Conservation (phyloP, 768 basidiomycete genomes). For the Lactarius deliciosus region DNA sequence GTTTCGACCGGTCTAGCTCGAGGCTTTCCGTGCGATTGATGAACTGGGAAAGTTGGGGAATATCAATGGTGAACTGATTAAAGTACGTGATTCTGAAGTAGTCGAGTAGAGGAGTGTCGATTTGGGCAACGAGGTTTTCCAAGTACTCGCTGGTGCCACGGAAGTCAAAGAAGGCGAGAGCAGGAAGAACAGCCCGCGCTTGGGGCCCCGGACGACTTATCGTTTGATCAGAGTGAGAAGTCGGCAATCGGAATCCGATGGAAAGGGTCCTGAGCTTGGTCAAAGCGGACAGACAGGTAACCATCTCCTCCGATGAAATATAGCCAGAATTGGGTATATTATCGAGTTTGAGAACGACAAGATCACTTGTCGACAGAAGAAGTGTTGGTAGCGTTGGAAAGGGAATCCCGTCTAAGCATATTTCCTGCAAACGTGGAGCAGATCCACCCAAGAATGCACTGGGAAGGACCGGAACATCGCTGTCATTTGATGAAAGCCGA, state of each 20-base stretch:
- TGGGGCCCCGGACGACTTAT: not conserved
- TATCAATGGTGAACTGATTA: not conserved
- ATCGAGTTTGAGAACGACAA: not conserved
- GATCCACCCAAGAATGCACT: not conserved
- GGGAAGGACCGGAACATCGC: not conserved
- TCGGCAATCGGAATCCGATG: not conserved
- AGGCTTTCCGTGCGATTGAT: not conserved
- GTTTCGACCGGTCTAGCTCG: not conserved
- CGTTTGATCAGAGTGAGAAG: not conserved
- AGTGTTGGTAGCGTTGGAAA: not conserved
- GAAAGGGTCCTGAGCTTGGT: not conserved
- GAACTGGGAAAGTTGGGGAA: constrained; percentile 1
- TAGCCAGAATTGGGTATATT: not conserved
- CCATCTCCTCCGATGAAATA: not conserved
- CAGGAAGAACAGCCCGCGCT: not conserved
- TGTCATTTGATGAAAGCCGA: not conserved
- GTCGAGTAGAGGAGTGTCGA: not conserved
- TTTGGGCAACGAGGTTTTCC: not conserved
- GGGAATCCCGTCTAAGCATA: not conserved
- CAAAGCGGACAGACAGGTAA: not conserved
- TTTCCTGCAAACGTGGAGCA: not conserved
- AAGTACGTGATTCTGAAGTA: not conserved
- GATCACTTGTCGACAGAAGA: not conserved
- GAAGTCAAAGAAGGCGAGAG: not conserved
- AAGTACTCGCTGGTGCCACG: not conserved